A percentile compares a stretch with the other conserved stretches of the same genome.
phyloP scores from a whole-genome alignment of 2,329 filamentous ascomycete species.

The Curvularia sp. region DNA sequence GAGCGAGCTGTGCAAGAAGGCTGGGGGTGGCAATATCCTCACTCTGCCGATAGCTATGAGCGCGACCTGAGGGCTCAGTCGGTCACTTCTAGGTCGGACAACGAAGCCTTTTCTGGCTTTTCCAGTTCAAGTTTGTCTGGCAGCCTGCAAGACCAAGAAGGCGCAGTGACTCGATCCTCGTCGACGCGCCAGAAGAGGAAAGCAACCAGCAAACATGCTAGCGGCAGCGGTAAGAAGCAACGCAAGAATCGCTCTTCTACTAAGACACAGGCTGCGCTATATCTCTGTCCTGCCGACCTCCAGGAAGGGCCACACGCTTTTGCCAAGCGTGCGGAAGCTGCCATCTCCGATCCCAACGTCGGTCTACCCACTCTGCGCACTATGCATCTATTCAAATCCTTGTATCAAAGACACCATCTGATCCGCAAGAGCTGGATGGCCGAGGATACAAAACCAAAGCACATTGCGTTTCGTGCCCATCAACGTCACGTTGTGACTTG shows the following conservation, averaged over 20 bases:
- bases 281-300: slow-evolving; percentile 57
- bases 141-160: slow-evolving; percentile 35
- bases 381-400: slow-evolving; percentile 92
- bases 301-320: slow-evolving; percentile 86
- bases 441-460: slow-evolving; percentile 79
- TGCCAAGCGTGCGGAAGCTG: slow-evolving; percentile 81
- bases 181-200: slow-evolving; percentile 52
- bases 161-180: slow-evolving; percentile 40
- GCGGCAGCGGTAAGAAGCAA: slow-evolving; percentile 59
- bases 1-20: slow-evolving; percentile 86
- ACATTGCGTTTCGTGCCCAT: slow-evolving; percentile 96
- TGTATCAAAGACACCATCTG: slow-evolving; percentile 91
- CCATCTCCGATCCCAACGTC: slow-evolving; percentile 81
- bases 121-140: slow-evolving; percentile 31
- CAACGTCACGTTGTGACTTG: slow-evolving; percentile 97
- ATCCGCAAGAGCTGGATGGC: slow-evolving; percentile 93
- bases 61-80: slow-evolving; percentile 73
- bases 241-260: slow-evolving; percentile 61
- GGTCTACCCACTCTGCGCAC: slow-evolving; percentile 80
- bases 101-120: slow-evolving; percentile 41
- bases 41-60: slow-evolving; percentile 77
- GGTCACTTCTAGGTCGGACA: slow-evolving; percentile 49
- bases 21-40: slow-evolving; percentile 96
- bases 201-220: slow-evolving; percentile 46
- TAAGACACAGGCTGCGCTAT: slow-evolving; percentile 53